Base-by-base conservation (phyloP, 140 eudicot species). In the Oenanthe javanica region DNA sequence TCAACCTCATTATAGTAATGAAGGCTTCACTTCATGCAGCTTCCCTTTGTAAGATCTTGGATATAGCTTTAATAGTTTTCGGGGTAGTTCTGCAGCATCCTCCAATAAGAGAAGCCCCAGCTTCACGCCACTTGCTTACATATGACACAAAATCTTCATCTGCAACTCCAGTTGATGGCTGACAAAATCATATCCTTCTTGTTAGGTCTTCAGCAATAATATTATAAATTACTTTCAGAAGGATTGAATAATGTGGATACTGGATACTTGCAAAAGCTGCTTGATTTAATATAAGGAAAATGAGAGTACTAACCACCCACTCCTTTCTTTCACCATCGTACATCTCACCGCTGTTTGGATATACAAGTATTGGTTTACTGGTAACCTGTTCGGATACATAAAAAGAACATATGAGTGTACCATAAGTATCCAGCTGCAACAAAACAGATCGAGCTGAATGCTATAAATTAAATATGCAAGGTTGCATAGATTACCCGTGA, bases 31-130 rank as follows among this genome's bases (percentile, higher is more conserved):
- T 42, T 78, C 72, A 48, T 9, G 71, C 76, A 2, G 81, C 78
- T 67, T 79, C 72, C 54, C 43, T 76, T 21, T 89, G 77, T 72
- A 91, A 93, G 45, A 79, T 82, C 69, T 71, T 86, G 55, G 87
- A 66, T 66, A 93, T 93, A 72, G 92, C 96, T 85, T 91, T 86
- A 61, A 91, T 88, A 52, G 98, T 93, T 64, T 85, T 84, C 0
- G 98, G 98, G 21, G 98, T 93, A 19, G 98, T 93, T 81, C 97
- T 89, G 82, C 97, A 93, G 67, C 98, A 93, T 10, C 97, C 98
- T 59, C 97, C 97, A 9, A 93, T 77, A 46, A 93, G 94, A 1
- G 94, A 91, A 19, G 94, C 97, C 52, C 98, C 98, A 78, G 90
- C 86, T 46, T 93, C 94, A 1, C 86, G 49, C 98, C 98, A 93